phyloP scores from a whole-genome alignment of 106 monocot species.

The Cymbidium sinense region DNA sequence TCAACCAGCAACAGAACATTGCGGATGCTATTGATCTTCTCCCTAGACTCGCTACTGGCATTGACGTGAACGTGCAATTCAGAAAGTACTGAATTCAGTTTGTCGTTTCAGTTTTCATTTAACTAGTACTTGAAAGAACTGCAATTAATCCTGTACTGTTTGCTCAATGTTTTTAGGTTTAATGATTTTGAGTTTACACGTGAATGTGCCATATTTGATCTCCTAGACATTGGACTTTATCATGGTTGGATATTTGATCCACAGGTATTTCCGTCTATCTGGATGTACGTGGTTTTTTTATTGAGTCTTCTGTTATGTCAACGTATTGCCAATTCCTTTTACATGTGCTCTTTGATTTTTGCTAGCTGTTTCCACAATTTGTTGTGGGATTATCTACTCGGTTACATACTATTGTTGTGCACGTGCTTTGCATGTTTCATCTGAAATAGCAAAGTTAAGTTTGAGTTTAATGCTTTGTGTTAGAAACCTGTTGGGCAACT shows the following conservation, averaged over 20 bases:
- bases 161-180: slow-evolving; percentile 41
- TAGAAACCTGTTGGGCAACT: background rate
- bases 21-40: slow-evolving; percentile 89
- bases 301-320: background rate
- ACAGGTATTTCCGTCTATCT: slow-evolving; percentile 37
- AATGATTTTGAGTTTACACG: slow-evolving; percentile 93
- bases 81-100: slow-evolving; percentile 48
- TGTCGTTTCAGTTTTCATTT: slow-evolving; percentile 3
- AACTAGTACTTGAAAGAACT: background rate
- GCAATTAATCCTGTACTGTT: background rate
- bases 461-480: background rate
- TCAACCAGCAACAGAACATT: slow-evolving; percentile 85
- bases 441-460: background rate
- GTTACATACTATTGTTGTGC: background rate
- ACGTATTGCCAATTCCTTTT: background rate
- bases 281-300: background rate
- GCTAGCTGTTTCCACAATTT: background rate
- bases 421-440: background rate
- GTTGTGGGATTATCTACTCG: background rate
- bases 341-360: background rate
- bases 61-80: slow-evolving; percentile 91
- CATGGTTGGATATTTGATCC: slow-evolving; percentile 99
- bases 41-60: slow-evolving; percentile 78
- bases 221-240: slow-evolving; percentile 85
- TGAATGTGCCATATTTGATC: slow-evolving; percentile 96